These are phyloP conservation scores for Candida sanyaensis DNA, from an alignment of 1,139 yeast genomes.

Conservation along the genomic window DNA sequence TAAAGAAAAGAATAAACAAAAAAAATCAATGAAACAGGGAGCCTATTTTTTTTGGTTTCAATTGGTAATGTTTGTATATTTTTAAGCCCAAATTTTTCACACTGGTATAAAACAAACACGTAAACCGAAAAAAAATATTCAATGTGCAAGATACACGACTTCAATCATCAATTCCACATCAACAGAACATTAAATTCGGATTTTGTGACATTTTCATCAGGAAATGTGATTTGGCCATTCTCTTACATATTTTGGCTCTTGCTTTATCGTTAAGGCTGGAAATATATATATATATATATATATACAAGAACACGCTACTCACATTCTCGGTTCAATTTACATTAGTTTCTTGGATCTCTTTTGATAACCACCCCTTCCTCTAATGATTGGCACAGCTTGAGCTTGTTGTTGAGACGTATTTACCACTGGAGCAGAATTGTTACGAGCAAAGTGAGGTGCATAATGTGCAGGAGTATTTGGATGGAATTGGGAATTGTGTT, in stretches of 20 bases:
- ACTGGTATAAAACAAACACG: constrained; percentile 1
- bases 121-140: constrained; percentile 1
- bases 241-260: no score
- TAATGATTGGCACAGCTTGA: constrained; percentile 32
- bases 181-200: no score
- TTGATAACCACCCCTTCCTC: constrained; percentile 54
- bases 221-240: no score
- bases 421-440: constrained; percentile 3
- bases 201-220: no score
- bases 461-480: constrained; percentile 10
- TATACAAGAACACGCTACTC: neutral
- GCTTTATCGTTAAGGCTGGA: neutral
- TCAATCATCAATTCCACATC: no score
- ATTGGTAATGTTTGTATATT: neutral
- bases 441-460: constrained; percentile 11
- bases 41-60: constrained; percentile 1
- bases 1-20: neutral
- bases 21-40: neutral
- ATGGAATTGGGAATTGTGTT: constrained; percentile 3
- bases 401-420: constrained; percentile 3
- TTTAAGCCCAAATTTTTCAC: neutral
- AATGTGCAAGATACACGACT: no score
- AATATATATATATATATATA: no score
- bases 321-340: constrained; percentile 12
- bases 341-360: constrained; percentile 43